Conservation (phyloP, 202 grass and related monocot genomes). For the Saccharum hybrid region DNA sequence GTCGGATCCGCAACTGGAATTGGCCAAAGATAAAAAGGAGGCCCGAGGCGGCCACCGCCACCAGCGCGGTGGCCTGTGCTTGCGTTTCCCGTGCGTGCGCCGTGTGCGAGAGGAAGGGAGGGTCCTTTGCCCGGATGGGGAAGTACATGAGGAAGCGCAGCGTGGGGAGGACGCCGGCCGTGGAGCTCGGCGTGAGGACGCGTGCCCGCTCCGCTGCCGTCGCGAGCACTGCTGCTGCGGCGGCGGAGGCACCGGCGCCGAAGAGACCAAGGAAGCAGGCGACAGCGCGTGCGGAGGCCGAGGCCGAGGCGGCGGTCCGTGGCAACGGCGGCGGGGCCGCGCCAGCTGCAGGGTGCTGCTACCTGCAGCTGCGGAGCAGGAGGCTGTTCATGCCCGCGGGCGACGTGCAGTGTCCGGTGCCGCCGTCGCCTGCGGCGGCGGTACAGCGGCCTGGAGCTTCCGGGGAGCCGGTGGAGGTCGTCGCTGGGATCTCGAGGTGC, state of each 20-base stretch:
- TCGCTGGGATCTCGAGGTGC: conserved; percentile 37
- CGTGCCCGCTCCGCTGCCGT: conserved; percentile 50
- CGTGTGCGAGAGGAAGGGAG: background rate
- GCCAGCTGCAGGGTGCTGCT: conserved; percentile 37
- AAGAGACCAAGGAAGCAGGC: conserved; percentile 41
- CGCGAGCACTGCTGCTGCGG: background rate
- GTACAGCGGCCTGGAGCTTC: background rate
- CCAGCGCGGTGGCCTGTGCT: background rate
- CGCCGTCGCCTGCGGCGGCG: background rate
- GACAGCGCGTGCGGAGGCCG: background rate
- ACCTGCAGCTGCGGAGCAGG: conserved; percentile 66
- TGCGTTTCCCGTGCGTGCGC: background rate
- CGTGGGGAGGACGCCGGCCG: conserved; percentile 28
- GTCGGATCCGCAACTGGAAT: conserved; percentile 46
- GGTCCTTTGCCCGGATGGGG: conserved; percentile 37
- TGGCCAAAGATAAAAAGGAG: background rate
- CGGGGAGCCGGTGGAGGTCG: background rate
- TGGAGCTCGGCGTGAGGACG: conserved; percentile 56
- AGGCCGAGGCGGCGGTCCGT: background rate
- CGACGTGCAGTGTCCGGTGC: background rate
- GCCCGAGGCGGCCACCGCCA: too few relatives aligned
- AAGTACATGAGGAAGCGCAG: conserved; percentile 62
- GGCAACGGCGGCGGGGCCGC: background rate
- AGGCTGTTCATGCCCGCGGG: conserved; percentile 44
- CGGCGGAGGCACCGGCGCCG: background rate